A percentile compares a stretch with the other conserved stretches of the same genome.
These are phyloP conservation scores for Didymella lethalis DNA, from an alignment of 2,329 filamentous ascomycete species.

Conservation along the genomic window DNA sequence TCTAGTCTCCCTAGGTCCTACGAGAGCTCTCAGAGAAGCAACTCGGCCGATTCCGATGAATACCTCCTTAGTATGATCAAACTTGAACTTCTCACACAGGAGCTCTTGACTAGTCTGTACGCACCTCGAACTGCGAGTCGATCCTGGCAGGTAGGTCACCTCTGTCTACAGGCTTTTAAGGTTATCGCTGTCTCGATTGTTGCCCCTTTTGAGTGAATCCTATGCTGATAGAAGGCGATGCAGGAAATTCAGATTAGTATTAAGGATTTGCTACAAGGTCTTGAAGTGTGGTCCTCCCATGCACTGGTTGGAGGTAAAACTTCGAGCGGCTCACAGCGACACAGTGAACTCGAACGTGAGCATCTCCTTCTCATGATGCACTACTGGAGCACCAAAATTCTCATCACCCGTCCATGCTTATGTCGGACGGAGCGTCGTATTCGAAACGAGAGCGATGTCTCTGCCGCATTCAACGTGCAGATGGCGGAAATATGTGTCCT, in stretches of 20 bases:
- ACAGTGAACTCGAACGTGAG: constrained; percentile 22
- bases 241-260: constrained; percentile 45
- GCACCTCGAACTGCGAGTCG: constrained; percentile 41
- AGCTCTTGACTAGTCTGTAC: constrained; percentile 46
- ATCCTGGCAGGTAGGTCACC: constrained; percentile 45
- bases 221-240: constrained; percentile 8
- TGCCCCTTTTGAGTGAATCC: too few relatives aligned
- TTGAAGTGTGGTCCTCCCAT: constrained; percentile 45
- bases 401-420: constrained; percentile 50
- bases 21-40: not conserved
- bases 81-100: constrained; percentile 45
- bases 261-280: constrained; percentile 34
- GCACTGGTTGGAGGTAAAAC: constrained; percentile 19
- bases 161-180: too few relatives aligned
- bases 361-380: constrained; percentile 33
- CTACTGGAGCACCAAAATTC: constrained; percentile 45
- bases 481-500: constrained; percentile 46
- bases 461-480: constrained; percentile 44
- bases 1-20: not conserved
- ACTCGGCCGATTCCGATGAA: not conserved
- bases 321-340: not conserved
- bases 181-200: too few relatives aligned
- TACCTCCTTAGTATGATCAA: constrained; percentile 29
- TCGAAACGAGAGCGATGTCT: constrained; percentile 31
- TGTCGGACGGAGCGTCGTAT: constrained; percentile 41